Conservation (phyloP, 2,329 filamentous ascomycete species). For the Mollisiaceae sp. region DNA sequence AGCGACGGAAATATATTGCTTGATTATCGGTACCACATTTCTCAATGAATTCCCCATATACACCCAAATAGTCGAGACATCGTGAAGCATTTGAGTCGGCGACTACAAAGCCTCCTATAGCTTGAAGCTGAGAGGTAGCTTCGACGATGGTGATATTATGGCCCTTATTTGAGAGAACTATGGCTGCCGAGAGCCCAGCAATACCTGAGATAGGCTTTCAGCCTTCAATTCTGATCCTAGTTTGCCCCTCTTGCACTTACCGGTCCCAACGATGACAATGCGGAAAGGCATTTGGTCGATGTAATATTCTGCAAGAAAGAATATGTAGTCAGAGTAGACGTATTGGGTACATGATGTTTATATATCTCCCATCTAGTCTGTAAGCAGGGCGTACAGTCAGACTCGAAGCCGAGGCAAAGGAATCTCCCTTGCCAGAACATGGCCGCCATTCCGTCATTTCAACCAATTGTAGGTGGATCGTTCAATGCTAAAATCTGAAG, state of each 20-base stretch:
- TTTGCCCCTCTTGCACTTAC: not conserved
- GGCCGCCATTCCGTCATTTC: no score
- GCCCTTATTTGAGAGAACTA: slow-evolving; percentile 6
- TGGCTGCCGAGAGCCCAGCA: slow-evolving; percentile 9
- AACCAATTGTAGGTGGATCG: no score
- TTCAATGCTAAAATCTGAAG: no score
- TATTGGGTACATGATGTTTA: not conserved
- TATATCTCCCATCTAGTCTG: not conserved
- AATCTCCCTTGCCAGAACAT: not conserved
- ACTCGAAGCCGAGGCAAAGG: not conserved
- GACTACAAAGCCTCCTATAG: slow-evolving; percentile 7
- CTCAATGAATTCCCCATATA: slow-evolving; percentile 6
- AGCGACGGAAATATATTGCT: not conserved
- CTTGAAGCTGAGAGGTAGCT: not conserved
- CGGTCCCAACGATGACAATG: slow-evolving; percentile 15
- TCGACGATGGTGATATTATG: slow-evolving; percentile 13
- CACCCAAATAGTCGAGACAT: not conserved
- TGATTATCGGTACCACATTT: not conserved
- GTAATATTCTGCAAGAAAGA: not conserved
- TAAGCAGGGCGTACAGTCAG: not conserved
- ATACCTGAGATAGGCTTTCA: not conserved
- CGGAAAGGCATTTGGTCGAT: slow-evolving; percentile 2
- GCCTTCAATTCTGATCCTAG: not conserved
- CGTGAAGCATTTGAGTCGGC: slow-evolving; percentile 8
- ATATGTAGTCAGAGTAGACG: not conserved